phyloP scores from a whole-genome alignment of 2,329 filamentous ascomycete species.

The Aureobasidium mangrovei region DNA sequence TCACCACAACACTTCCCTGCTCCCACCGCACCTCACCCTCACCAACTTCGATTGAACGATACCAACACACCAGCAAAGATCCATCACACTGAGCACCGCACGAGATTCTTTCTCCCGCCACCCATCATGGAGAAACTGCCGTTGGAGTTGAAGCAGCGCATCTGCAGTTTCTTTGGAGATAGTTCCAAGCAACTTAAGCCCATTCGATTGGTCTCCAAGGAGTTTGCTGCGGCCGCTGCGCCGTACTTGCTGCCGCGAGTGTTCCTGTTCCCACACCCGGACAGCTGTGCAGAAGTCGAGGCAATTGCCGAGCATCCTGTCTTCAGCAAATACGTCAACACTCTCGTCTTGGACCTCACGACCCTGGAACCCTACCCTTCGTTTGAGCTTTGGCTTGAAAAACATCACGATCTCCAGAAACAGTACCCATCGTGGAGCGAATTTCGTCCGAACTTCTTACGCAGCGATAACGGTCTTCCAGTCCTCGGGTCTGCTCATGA shows the following conservation, averaged over 20 bases:
- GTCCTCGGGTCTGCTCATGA: neutral
- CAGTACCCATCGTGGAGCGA: neutral
- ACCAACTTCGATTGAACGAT: neutral
- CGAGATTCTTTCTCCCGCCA: neutral
- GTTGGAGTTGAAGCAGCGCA: neutral
- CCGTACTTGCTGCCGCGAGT: neutral
- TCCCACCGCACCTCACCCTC: neutral
- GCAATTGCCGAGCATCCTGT: neutral
- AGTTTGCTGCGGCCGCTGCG: neutral
- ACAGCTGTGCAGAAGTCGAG: neutral
- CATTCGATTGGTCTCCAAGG: neutral
- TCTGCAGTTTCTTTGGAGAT: conserved; percentile 1
- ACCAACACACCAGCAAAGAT: neutral
- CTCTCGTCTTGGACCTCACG: neutral
- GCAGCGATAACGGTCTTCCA: neutral
- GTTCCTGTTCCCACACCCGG: neutral
- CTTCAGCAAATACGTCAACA: conserved; percentile 6
- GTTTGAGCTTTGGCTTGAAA: neutral
- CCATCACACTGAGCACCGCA: neutral
- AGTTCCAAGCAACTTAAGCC: neutral
- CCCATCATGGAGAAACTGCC: neutral
- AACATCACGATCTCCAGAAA: neutral
- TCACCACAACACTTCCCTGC: neutral
- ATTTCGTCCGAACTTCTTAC: too few species aligned
- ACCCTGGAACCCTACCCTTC: neutral